A percentile compares a stretch with the other conserved stretches of the same genome.
phyloP scores from a whole-genome alignment of 345 rosid species.

The Bretschneidera sinensis region DNA sequence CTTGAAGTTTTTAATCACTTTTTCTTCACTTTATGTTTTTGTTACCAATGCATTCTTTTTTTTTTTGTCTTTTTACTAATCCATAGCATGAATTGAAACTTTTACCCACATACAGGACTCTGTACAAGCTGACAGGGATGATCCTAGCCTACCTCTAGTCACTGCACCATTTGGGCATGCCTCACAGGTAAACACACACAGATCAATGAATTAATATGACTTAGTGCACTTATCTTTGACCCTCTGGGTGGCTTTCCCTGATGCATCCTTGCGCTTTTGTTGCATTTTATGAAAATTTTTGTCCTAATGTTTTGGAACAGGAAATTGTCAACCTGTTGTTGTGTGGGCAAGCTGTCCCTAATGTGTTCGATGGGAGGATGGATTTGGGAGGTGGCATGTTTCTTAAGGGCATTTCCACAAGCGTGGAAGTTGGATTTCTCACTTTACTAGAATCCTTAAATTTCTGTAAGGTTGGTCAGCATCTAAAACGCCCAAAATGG shows the following conservation, averaged over 20 bases:
- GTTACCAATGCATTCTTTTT: no score
- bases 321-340: constrained; percentile 92
- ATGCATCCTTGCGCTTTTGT: not conserved
- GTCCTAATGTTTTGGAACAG: constrained; percentile 40
- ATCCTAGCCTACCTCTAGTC: constrained; percentile 82
- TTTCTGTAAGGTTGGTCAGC: constrained; percentile 93
- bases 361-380: constrained; percentile 94
- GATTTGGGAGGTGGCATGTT: constrained; percentile 98
- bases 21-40: no score
- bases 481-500: constrained; percentile 89
- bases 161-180: constrained; percentile 99
- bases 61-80: not conserved
- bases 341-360: constrained; percentile 95
- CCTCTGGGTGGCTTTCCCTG: constrained; percentile 4
- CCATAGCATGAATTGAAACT: not conserved
- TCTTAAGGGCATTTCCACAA: constrained; percentile 73
- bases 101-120: constrained; percentile 42
- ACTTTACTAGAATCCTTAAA: constrained; percentile 91
- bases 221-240: not conserved
- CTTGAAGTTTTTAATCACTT: not conserved
- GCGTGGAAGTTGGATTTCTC: constrained; percentile 94
- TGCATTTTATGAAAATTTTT: not conserved
- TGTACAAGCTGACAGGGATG: constrained; percentile 93
- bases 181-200: constrained; percentile 65
- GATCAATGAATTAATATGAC: not conserved